phyloP scores from a whole-genome alignment of 164 flowering plant species.

The Pachysandra terminalis region DNA sequence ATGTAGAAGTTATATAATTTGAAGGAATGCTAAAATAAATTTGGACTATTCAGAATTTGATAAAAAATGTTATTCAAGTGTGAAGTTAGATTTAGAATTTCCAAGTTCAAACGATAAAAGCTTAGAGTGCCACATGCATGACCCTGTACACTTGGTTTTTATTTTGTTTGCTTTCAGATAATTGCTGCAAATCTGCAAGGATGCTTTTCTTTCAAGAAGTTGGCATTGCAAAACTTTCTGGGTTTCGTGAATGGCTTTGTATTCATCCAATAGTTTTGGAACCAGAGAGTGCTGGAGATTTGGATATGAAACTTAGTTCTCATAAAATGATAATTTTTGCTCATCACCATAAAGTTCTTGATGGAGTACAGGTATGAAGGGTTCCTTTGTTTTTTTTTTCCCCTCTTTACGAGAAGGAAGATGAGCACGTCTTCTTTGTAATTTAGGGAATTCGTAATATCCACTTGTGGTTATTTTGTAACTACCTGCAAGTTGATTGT shows the following conservation, averaged over 20 bases:
- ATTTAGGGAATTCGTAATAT: not conserved
- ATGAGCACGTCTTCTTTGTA: not conserved
- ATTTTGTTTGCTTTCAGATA: conserved; percentile 35
- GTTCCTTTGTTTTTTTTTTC: not conserved
- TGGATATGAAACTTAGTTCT: conserved; percentile 29
- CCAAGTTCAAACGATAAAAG: no score
- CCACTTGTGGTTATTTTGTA: not conserved
- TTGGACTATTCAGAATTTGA: no score
- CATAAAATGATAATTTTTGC: conserved; percentile 92
- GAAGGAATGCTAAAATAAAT: no score
- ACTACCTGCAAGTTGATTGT: not conserved
- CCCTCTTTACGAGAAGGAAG: not conserved
- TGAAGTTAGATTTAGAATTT: no score
- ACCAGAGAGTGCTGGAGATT: conserved; percentile 29
- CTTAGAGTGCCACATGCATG: no score
- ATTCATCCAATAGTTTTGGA: conserved; percentile 64
- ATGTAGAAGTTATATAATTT: no score
- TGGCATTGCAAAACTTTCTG: conserved; percentile 87
- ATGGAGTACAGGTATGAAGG: conserved; percentile 68
- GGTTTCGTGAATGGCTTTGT: conserved; percentile 83
- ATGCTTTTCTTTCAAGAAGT: conserved; percentile 60
- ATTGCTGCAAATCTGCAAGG: conserved; percentile 17
- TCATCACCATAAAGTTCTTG: conserved; percentile 89
- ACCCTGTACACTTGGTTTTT: not conserved
- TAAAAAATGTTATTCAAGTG: no score